These are phyloP conservation scores for Podaxis sp. DNA, from an alignment of 768 basidiomycete species.

Conservation along the genomic window DNA sequence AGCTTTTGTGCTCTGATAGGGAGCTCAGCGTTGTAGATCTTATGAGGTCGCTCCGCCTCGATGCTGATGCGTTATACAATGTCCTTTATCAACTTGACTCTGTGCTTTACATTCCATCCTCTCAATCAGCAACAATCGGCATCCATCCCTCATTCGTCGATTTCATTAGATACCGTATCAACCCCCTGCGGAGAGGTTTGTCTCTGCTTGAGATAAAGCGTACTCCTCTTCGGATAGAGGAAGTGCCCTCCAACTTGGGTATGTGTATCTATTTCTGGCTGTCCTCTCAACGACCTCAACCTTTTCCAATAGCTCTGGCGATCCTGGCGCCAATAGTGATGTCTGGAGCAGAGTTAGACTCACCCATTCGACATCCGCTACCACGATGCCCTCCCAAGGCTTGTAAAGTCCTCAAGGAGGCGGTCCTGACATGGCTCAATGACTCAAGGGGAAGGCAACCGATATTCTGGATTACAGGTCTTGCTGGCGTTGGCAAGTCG, in stretches of 20 bases:
- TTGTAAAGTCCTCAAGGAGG: background rate
- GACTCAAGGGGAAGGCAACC: background rate
- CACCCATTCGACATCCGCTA: background rate
- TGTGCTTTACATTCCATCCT: background rate
- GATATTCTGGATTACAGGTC: conserved; percentile 4
- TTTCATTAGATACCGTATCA: background rate
- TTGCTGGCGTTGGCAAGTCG: conserved; percentile 1
- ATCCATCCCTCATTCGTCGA: conserved; percentile 7
- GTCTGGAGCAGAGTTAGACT: background rate
- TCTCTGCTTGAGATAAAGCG: background rate
- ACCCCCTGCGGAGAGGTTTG: background rate
- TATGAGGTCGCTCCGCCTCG: background rate
- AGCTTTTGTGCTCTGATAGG: background rate
- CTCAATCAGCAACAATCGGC: background rate
- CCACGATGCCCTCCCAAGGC: background rate
- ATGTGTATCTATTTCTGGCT: background rate
- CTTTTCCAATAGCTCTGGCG: background rate
- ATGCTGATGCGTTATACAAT: background rate
- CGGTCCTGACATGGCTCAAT: background rate
- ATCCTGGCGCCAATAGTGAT: background rate
- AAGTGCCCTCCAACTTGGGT: background rate
- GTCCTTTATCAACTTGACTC: background rate
- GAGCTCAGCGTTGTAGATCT: background rate
- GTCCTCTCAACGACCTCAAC: background rate
- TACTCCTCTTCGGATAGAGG: background rate